These are phyloP conservation scores for Hyparrhenia diplandra DNA, from an alignment of 176 grass and related monocot species.

Conservation along the genomic window DNA sequence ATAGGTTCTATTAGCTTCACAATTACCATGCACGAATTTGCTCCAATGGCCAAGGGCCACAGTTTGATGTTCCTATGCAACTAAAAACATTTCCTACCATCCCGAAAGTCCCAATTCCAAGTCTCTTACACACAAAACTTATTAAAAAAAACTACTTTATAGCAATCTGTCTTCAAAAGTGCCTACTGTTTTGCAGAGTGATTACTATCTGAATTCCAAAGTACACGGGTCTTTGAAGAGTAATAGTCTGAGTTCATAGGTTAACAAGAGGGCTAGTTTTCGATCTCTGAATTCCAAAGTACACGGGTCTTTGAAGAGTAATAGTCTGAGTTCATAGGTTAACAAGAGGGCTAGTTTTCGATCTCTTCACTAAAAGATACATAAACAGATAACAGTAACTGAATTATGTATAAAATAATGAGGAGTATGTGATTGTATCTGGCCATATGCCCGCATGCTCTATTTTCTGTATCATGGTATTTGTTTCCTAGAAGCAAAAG, in stretches of 20 bases:
- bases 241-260: too few relatives aligned
- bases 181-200: background rate
- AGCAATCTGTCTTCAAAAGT: background rate
- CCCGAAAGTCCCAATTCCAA: background rate
- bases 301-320: too few relatives aligned
- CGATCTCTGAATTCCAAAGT: too few relatives aligned
- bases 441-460: background rate
- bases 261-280: too few relatives aligned
- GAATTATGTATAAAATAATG: background rate
- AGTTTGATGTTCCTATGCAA: slow-evolving; percentile 11
- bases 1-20: background rate
- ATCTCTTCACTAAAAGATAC: background rate
- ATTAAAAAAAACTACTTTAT: background rate
- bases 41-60: background rate
- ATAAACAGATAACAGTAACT: background rate
- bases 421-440: background rate
- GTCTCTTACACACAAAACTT: background rate
- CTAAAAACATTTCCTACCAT: slow-evolving; percentile 7
- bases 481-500: background rate
- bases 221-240: background rate
- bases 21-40: slow-evolving; percentile 3
- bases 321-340: background rate
- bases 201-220: background rate
- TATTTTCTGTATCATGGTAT: background rate
- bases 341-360: background rate